Evolutionary conservation across 306 rosid species (phyloP), one percentile per base, ranked within the genome.

Genomic region (Vigna reflexopilosa): DNA sequence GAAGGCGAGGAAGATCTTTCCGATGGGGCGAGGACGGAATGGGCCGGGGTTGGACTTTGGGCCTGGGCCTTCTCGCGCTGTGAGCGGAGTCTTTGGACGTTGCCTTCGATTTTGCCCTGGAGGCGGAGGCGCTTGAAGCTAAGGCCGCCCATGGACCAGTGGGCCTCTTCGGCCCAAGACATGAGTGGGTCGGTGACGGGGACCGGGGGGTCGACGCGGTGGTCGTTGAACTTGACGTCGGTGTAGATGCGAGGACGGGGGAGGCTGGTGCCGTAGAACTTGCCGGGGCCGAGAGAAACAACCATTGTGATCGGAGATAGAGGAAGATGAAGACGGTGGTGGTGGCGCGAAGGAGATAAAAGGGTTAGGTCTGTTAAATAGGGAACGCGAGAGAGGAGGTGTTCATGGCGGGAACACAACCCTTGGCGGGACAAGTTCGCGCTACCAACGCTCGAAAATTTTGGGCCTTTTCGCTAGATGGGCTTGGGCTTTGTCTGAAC

Each of bases 121-220:
- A 89, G 86, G 4, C 96, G 88, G 58, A 93, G 87, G 78, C 97
- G 97, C 38, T 83, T 86, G 89, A 80, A 78, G 83, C 85, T 85
- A 65, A 93, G 87, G 5, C 99, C 98, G 0, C 98, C 99, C 98
- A 95, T 93, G 77, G 98, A 87, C 97, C 99, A 95, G 85, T 95
- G 97, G 56, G 99, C 98, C 69, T 93, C 91, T n/a, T 81, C 30
- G 68, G 98, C 96, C 97, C 99, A 93, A 0, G 86, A 84, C 62
- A 95, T 81, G 1, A 95, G 24, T 0, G 97, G 91, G 34, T 90
- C 96, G 30, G 67, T 42, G 24, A 95, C 89, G 42, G 96, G 44
- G 2, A 47, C 9, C 0, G 97, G 98, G 0, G 96, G 99, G 54
- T 95, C 89, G 4, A 95, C 87, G 2, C 96, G 93, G 48, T 87